phyloP scores from a whole-genome alignment of 768 basidiomycete species.

The Fomitopsis serialis region DNA sequence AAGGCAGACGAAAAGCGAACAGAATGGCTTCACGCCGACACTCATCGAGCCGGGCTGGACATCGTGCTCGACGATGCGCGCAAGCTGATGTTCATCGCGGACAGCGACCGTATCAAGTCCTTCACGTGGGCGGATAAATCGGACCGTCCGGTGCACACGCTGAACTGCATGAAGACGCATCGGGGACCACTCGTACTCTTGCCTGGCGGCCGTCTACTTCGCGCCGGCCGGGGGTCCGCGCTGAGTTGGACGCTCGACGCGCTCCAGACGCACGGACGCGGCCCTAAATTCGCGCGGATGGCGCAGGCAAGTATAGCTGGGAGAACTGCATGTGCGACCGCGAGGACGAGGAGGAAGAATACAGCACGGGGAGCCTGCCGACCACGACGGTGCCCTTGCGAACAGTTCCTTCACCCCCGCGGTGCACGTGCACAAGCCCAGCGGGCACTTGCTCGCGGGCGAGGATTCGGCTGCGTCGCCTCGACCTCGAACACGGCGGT shows the following conservation, averaged over 20 bases:
- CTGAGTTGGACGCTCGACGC: slow-evolving; percentile 33
- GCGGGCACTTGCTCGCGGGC: no score
- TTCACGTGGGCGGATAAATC: slow-evolving; percentile 25
- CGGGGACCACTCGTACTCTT: slow-evolving; percentile 29
- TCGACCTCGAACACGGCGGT: slow-evolving; percentile 22
- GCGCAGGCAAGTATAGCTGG: slow-evolving; percentile 28
- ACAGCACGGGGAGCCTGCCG: slow-evolving; percentile 20
- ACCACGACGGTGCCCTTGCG: slow-evolving; percentile 4
- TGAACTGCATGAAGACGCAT: slow-evolving; percentile 17
- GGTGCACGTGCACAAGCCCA: slow-evolving; percentile 18
- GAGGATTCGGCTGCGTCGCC: no score
- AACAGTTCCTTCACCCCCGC: slow-evolving; percentile 6
- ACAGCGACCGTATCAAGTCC: slow-evolving; percentile 31
- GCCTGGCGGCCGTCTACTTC: slow-evolving; percentile 21
- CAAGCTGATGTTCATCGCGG: slow-evolving; percentile 33
- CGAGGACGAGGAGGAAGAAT: slow-evolving; percentile 21
- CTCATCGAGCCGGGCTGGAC: slow-evolving; percentile 19
- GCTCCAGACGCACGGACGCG: slow-evolving; percentile 26
- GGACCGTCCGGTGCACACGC: slow-evolving; percentile 26
- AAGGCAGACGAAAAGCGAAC: slow-evolving; percentile 1
- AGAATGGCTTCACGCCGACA: slow-evolving; percentile 15
- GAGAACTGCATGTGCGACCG: slow-evolving; percentile 8
- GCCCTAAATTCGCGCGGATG: slow-evolving; percentile 12
- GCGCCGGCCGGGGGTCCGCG: slow-evolving; percentile 29
- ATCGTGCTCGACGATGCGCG: slow-evolving; percentile 26